Percentiles rank a stretch among this genome's conserved stretches.
Conservation (phyloP, 495 filamentous ascomycete species). For the Melanomma pulvis-pyrius region DNA sequence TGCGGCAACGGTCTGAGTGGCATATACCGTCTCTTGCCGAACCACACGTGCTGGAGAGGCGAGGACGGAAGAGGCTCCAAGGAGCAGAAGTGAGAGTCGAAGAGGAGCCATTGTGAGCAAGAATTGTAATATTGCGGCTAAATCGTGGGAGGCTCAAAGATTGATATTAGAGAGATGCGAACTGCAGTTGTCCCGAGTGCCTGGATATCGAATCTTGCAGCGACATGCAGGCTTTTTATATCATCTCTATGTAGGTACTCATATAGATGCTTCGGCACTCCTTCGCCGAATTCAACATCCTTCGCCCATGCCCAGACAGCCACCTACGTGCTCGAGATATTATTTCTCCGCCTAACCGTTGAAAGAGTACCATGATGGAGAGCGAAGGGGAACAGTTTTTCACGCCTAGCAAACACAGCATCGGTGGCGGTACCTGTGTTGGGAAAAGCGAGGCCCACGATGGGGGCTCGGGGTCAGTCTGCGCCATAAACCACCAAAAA, state of each 20-base stretch:
- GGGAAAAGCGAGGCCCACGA: background rate
- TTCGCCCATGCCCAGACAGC: background rate
- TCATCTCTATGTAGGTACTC: background rate
- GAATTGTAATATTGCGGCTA: background rate
- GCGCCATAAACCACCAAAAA: background rate
- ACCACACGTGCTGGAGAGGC: slow-evolving; percentile 3
- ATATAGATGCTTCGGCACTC: background rate
- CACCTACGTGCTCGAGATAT: background rate
- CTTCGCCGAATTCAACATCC: background rate
- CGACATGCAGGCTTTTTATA: background rate
- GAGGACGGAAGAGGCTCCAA: slow-evolving; percentile 6
- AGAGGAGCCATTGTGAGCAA: slow-evolving; percentile 2
- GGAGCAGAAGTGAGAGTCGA: slow-evolving; percentile 3
- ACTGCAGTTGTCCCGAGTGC: background rate
- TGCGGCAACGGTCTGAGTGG: background rate
- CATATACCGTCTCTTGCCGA: background rate
- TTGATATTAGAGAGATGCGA: background rate
- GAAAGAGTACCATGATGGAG: background rate
- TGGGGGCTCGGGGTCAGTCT: background rate
- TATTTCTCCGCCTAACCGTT: background rate
- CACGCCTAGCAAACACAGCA: background rate
- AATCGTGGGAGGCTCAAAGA: background rate
- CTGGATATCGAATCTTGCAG: slow-evolving; percentile 1
- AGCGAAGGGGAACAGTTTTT: background rate
- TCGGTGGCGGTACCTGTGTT: background rate